Evolutionary conservation across 352 stramenopile species (phyloP).

Genomic region (Paralagenidium karlingii): DNA sequence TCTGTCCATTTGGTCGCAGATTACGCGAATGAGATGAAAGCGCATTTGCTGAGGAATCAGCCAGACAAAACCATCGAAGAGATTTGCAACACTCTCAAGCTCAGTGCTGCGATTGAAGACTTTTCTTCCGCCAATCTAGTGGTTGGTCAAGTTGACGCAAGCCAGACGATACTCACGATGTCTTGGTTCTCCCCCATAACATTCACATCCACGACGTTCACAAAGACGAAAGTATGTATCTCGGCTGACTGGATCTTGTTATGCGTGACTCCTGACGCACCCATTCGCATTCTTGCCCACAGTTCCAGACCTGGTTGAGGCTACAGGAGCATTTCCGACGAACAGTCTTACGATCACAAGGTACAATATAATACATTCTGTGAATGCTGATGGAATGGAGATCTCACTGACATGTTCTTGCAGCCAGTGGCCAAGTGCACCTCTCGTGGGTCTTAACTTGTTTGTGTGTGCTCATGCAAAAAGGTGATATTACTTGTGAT

Average conservation of each 20-base stretch:
- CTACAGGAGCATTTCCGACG: not conserved
- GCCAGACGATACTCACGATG: constrained; percentile 23
- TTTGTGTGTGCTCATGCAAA: constrained; percentile 54
- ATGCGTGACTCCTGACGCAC: too few species aligned
- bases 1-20: constrained; percentile 42
- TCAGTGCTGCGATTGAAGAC: too few species aligned
- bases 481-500: constrained; percentile 9
- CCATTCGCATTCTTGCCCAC: not conserved
- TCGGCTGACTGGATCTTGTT: too few species aligned
- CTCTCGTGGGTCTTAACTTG: constrained; percentile 25
- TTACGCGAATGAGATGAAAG: too few species aligned
- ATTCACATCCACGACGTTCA: constrained; percentile 41
- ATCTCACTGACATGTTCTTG: constrained; percentile 13
- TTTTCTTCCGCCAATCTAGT: too few species aligned
- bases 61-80: too few species aligned
- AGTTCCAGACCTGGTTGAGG: constrained; percentile 5
- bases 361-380: not conserved
- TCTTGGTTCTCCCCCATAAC: constrained; percentile 58
- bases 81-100: too few species aligned
- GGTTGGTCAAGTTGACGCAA: too few species aligned
- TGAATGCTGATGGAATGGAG: constrained; percentile 1
- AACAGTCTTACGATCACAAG: not conserved
- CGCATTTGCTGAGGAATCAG: too few species aligned
- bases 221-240: constrained; percentile 21
- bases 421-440: constrained; percentile 22